Evolutionary conservation across 495 filamentous ascomycete species (phyloP), one percentile per base, ranked within the genome.

Genomic region (Lepraria neglecta): DNA sequence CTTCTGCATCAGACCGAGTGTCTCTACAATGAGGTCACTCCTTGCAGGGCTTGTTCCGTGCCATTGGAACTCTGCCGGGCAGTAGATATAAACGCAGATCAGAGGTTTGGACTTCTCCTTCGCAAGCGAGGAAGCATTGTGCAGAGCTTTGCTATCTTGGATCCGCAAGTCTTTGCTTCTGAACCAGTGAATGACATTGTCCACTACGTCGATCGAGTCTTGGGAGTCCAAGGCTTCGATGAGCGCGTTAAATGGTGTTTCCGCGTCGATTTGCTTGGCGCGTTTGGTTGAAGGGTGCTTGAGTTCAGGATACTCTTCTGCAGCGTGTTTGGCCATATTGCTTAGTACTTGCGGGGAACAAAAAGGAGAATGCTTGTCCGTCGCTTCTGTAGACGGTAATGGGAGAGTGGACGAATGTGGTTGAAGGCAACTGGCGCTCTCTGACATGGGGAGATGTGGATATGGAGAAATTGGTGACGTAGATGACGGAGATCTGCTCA

Each of bases 201-300:
- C 56, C 5, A 68, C 64, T 6, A 70, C 57, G 10, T 67, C 45
- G 3, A 68, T 59, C 3, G 62, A 62, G n/a, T 63, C 54, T 45
- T 71, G 71, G 1, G 68, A 17, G 27, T 71, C 59, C 21, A 76
- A 66, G 15, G 59, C 57, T 46, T 65, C 50, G n/a, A 58, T 6
- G n/a, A 76, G 66, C 19, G 64, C 27, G 46, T 65, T 60, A 48
- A 65, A 72, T 0, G 75, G 74, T 0, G 66, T 66, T 24, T 77
- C 62, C 3, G 51, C 61, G 56, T 77, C 76, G 38, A 76, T 63
- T 61, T 78, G 54, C 62, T 76, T 78, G 15, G 74, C 76, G 30
- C 75, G 71, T 68, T 77, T 77, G 1, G 75, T 75, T 3, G 67
- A 67, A 0, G 76, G 75, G 55, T 72, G 74, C 50, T 67, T 73